phyloP scores from a whole-genome alignment of 768 basidiomycete species.

The Boletus reticulatus region DNA sequence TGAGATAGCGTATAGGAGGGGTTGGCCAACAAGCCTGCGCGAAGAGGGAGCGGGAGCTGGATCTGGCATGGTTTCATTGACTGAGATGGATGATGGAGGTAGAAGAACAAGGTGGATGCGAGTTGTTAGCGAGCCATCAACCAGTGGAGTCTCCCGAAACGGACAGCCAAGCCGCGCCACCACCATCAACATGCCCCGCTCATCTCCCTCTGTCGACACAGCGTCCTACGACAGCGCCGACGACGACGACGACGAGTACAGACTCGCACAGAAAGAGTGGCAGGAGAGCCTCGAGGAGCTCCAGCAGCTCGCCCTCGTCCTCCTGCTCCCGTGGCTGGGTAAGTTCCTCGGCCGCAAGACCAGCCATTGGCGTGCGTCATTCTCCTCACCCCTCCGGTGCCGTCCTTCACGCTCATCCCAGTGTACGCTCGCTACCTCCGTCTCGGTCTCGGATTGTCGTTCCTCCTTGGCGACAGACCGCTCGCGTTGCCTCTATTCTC shows the following conservation, averaged over 20 bases:
- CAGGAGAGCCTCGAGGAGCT: constrained; percentile 86
- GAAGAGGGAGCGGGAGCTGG: constrained; percentile 28
- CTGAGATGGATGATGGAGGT: constrained; percentile 17
- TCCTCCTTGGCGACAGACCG: constrained; percentile 50
- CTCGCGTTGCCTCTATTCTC: constrained; percentile 14
- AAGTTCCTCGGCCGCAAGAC: constrained; percentile 86
- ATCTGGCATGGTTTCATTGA: constrained; percentile 57
- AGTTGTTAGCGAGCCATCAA: neutral
- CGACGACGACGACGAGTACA: constrained; percentile 70
- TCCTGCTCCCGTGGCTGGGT: constrained; percentile 82
- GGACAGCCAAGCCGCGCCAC: constrained; percentile 16
- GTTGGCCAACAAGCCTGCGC: constrained; percentile 69
- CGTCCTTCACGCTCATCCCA: constrained; percentile 30
- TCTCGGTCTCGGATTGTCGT: constrained; percentile 59
- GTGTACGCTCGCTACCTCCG: constrained; percentile 71
- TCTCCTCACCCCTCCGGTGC: neutral
- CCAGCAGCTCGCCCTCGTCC: constrained; percentile 73
- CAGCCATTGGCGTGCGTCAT: constrained; percentile 76
- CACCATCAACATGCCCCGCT: constrained; percentile 53
- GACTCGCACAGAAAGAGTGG: constrained; percentile 87
- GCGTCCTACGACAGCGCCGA: constrained; percentile 57
- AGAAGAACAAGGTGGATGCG: constrained; percentile 9
- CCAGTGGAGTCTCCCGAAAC: constrained; percentile 19
- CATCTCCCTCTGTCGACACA: constrained; percentile 59
- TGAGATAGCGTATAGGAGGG: constrained; percentile 76